Base-by-base conservation (phyloP, 768 basidiomycete species). In the Amanita muscaria region DNA sequence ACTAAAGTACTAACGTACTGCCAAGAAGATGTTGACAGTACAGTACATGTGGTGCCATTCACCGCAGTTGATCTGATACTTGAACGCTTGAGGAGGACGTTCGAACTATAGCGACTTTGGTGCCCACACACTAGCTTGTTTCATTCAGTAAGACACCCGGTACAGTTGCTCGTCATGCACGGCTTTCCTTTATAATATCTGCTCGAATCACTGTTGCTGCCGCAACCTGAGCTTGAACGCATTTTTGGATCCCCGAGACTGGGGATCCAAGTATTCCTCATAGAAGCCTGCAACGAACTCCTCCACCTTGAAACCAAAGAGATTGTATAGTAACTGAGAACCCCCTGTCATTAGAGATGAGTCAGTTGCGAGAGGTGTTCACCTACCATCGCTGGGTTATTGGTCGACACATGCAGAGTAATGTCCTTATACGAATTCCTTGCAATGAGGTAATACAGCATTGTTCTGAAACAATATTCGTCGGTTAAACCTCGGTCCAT, bases 231-330 rank as follows among this genome's bases (percentile, higher is more conserved):
- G 62, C 37, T 77, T 70, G 61, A 88, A 83, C 5, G 87, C 88
- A 56, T 90, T 89, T 62, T 82, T 87, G 4, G 86, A 88, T 3
- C 73, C 74, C 43, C 76, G 74, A 14, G 84, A 85, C 19, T 77
- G 65, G 3, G 76, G 61, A 53, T 81, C 76, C n/a, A 88, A 66
- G 57, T 88, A 88, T 34, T 80, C 71, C 34, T 85, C 81, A 51
- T 90, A 90, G 54, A 90, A 89, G 15, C 83, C 84, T 16, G 76
- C 77, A 16, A 89, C 71, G 48, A 88, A 88, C 56, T 84, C 85
- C 61, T 89, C 87, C 0, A 84, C 83, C 52, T 90, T 89, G 70
- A 90, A 88, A 21, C 88, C 87, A 53, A 90, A 88, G 40, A 78
- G 80, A 50, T 90, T 89, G 62, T 89, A 90, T 14, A 90, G 60